phyloP scores from a whole-genome alignment of 148 eudicot species.

The Arctostaphylos glauca region DNA sequence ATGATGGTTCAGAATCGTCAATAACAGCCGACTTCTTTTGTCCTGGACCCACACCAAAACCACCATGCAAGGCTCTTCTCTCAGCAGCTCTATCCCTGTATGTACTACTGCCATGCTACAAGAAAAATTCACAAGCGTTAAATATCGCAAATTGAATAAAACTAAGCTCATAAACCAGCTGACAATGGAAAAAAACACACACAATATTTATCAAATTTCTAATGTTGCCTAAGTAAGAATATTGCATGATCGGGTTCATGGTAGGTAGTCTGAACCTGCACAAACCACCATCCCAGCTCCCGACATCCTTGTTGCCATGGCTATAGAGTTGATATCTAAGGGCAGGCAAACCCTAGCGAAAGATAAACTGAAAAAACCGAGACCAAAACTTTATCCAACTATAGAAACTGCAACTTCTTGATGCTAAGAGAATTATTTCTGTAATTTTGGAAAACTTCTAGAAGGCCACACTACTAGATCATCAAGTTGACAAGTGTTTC shows the following conservation, averaged over 20 bases:
- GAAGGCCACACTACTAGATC: too few relatives aligned
- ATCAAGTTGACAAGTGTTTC: neutral
- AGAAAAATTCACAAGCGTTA: neutral
- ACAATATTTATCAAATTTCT: neutral
- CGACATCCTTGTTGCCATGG: neutral
- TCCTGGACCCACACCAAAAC: slow-evolving; percentile 81
- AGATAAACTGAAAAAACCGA: neutral
- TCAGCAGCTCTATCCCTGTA: slow-evolving; percentile 98
- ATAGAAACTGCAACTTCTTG: neutral
- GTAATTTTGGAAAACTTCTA: too few relatives aligned
- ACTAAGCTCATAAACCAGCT: neutral
- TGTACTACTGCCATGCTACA: slow-evolving; percentile 32
- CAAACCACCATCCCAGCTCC: neutral
- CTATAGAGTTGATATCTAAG: neutral
- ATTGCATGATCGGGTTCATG: neutral
- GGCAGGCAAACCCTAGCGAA: neutral
- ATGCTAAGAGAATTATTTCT: neutral
- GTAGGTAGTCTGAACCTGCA: neutral
- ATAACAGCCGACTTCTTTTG: slow-evolving; percentile 49
- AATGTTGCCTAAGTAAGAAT: neutral
- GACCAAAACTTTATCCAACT: neutral
- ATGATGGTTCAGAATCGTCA: slow-evolving; percentile 30
- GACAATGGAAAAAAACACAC: neutral
- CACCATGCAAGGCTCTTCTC: slow-evolving; percentile 89
- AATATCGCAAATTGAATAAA: too few relatives aligned